A percentile compares a stretch with the other conserved stretches of the same genome.
These are phyloP conservation scores for Podospora tetraspora DNA, from an alignment of 495 filamentous ascomycete genomes.

Conservation along the genomic window DNA sequence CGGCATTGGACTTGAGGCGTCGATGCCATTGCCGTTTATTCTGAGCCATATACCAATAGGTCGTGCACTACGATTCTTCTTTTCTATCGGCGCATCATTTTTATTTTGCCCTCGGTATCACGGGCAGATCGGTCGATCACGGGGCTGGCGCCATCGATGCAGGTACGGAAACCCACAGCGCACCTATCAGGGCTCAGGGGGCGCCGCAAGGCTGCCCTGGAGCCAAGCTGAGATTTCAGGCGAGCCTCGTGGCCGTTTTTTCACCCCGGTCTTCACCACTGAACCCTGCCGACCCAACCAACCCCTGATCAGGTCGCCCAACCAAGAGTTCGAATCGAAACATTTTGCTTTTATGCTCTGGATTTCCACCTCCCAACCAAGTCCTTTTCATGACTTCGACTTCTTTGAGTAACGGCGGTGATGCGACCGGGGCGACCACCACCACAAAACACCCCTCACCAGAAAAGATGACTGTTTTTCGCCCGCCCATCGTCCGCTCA, in stretches of 20 bases:
- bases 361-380: background rate
- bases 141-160: background rate
- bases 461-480: conserved; percentile 48
- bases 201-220: background rate
- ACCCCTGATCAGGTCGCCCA: conserved; percentile 3
- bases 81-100: background rate
- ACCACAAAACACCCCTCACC: background rate
- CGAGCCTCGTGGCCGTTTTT: background rate
- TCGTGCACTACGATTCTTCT: background rate
- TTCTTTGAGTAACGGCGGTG: background rate
- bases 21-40: background rate
- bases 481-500: conserved; percentile 72
- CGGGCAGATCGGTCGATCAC: background rate
- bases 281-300: background rate
- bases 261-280: background rate
- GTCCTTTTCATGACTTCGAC: background rate
- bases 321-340: background rate
- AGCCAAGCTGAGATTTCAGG: background rate
- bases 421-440: background rate
- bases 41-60: background rate
- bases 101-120: background rate
- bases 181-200: background rate
- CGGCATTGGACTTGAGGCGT: background rate
- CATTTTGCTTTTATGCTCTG: background rate
- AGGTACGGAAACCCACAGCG: background rate